Evolutionary conservation across 1,284 basidiomycete genomes (phyloP).

Genomic region (Cryptococcus deneoformans): DNA sequence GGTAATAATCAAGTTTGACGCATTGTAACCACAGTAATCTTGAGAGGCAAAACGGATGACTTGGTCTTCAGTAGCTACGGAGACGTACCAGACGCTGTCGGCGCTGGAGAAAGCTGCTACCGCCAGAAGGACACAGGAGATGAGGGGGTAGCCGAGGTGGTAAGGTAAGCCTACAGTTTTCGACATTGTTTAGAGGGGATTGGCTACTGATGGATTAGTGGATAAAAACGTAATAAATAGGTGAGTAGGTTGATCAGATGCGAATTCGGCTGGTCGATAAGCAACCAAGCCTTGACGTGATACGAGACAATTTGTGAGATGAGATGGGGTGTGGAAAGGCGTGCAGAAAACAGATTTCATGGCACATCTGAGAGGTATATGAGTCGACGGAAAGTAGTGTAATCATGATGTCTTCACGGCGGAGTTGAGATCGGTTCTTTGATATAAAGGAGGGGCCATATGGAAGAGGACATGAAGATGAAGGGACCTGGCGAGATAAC

Average conservation of each 20-base stretch:
- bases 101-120: slow-evolving; percentile 33
- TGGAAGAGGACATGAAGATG: too few relatives aligned
- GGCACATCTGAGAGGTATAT: too few relatives aligned
- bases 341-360: too few relatives aligned
- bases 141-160: slow-evolving; percentile 36
- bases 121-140: slow-evolving; percentile 28
- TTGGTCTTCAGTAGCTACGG: slow-evolving; percentile 21
- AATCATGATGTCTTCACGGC: too few relatives aligned
- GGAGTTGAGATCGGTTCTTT: too few relatives aligned
- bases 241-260: background rate
- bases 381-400: too few relatives aligned
- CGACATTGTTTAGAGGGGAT: slow-evolving; percentile 16
- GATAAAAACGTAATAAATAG: background rate
- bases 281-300: background rate
- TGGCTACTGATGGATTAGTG: background rate
- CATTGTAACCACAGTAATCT: slow-evolving; percentile 40
- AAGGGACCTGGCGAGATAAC: too few relatives aligned
- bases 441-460: too few relatives aligned
- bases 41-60: slow-evolving; percentile 28
- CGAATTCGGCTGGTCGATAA: background rate
- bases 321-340: background rate
- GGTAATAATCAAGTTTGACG: slow-evolving; percentile 30
- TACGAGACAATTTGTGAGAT: background rate
- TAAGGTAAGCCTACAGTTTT: slow-evolving; percentile 32
- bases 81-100: slow-evolving; percentile 33